Percentiles rank a stretch among this genome's conserved stretches.
Evolutionary conservation across 2,329 filamentous ascomycete species (phyloP).

Genomic region (Metarhizium guizhouense): DNA sequence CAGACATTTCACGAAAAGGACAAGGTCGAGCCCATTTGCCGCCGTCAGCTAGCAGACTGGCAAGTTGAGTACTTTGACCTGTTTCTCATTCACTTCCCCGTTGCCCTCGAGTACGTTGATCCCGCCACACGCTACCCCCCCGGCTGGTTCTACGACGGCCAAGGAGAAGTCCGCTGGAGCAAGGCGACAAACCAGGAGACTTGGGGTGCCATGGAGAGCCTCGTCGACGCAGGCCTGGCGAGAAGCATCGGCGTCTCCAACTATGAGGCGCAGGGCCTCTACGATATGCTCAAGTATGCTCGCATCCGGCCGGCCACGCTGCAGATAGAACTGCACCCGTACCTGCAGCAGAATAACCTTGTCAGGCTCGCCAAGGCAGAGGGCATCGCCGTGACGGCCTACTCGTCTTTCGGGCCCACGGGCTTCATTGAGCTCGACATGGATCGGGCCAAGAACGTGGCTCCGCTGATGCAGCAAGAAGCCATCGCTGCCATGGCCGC

Average conservation of each 20-base stretch:
- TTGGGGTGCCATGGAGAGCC: conserved; percentile 70
- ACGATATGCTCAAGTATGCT: conserved; percentile 73
- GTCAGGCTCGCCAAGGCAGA: too few relatives aligned
- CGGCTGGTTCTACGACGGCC: conserved; percentile 61
- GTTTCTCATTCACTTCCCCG: conserved; percentile 83
- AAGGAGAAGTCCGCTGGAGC: conserved; percentile 50
- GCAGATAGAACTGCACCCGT: too few relatives aligned
- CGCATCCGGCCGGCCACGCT: conserved; percentile 59
- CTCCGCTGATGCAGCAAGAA: conserved; percentile 61
- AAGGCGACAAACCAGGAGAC: conserved; percentile 72
- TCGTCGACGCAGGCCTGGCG: conserved; percentile 60
- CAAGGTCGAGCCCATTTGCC: conserved; percentile 64
- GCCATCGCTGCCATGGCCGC: conserved; percentile 55
- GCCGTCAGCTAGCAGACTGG: conserved; percentile 73
- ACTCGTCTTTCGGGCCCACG: too few relatives aligned
- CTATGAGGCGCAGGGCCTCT: conserved; percentile 69
- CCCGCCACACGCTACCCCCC: conserved; percentile 72
- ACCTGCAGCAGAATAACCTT: too few relatives aligned
- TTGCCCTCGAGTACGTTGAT: conserved; percentile 78
- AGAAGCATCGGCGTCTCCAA: conserved; percentile 74
- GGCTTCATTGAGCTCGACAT: too few relatives aligned
- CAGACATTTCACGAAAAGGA: conserved; percentile 82
- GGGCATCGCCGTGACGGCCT: too few relatives aligned
- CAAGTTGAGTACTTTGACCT: conserved; percentile 85
- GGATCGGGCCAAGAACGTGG: too few relatives aligned